phyloP scores from a whole-genome alignment of 2,329 filamentous ascomycete species.

The Tolypocladium ophioglossoides region DNA sequence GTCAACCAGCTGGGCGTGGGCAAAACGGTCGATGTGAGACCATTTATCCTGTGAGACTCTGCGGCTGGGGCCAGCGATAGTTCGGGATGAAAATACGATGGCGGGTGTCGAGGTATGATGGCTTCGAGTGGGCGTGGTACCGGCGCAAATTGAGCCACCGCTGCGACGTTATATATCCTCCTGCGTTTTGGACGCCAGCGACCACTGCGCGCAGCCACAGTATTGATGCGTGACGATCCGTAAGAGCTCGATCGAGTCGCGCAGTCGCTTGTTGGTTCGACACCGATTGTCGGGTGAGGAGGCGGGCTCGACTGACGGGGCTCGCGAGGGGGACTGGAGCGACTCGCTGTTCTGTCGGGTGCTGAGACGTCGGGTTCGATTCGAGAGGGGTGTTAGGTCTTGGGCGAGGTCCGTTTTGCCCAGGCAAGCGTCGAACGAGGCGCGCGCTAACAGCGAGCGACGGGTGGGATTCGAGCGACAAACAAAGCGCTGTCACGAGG shows the following conservation, averaged over 20 bases:
- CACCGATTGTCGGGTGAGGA: neutral
- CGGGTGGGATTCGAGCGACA: neutral
- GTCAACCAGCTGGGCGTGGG: neutral
- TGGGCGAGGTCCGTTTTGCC: neutral
- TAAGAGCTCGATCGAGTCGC: neutral
- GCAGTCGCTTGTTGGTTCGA: neutral
- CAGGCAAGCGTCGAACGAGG: neutral
- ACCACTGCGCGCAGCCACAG: neutral
- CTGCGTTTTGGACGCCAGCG: neutral
- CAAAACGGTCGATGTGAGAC: neutral
- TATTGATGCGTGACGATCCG: neutral
- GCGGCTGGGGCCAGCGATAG: neutral
- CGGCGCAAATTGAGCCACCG: neutral
- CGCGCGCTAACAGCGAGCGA: neutral
- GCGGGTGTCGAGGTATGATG: neutral
- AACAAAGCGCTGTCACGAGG: neutral
- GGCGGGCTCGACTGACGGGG: neutral
- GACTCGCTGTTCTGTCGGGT: neutral
- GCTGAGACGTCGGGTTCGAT: neutral
- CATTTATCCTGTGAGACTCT: slow-evolving; percentile 1
- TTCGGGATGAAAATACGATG: neutral
- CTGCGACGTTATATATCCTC: neutral
- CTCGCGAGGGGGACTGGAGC: neutral
- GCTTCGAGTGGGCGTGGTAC: neutral
- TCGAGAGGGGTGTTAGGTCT: neutral